phyloP scores from a whole-genome alignment of 164 flowering plant species.

The Liquidambar formosana region DNA sequence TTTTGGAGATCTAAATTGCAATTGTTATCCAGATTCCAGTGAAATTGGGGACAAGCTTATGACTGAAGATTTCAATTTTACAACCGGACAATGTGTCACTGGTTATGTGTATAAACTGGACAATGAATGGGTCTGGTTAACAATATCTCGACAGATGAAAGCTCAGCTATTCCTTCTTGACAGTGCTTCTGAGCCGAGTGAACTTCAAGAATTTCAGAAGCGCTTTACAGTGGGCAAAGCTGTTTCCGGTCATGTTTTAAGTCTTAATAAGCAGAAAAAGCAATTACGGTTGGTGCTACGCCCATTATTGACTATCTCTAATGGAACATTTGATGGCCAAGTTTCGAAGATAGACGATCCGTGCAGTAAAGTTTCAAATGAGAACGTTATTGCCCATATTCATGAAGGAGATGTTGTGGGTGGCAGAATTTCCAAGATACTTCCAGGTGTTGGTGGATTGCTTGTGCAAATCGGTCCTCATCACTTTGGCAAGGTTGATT shows the following conservation, averaged over 20 bases:
- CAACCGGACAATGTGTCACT: conserved; percentile 53
- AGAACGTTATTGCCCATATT: conserved; percentile 36
- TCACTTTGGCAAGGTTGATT: conserved; percentile 83
- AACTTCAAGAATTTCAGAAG: conserved; percentile 63
- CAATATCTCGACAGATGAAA: conserved; percentile 60
- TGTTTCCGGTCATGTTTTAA: conserved; percentile 61
- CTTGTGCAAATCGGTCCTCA: conserved; percentile 83
- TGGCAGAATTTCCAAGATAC: conserved; percentile 75
- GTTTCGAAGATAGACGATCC: conserved; percentile 4
- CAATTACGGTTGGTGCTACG: conserved; percentile 54
- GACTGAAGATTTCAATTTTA: conserved; percentile 40
- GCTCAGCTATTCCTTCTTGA: conserved; percentile 81
- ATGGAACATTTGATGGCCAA: conserved; percentile 14
- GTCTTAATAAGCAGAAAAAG: conserved; percentile 58
- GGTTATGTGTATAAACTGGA: conserved; percentile 88
- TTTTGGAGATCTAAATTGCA: neutral
- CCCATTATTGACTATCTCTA: conserved; percentile 25
- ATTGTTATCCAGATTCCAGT: conserved; percentile 35
- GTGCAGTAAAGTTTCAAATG: conserved; percentile 13
- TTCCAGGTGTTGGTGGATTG: conserved; percentile 89
- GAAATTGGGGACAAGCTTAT: conserved; percentile 22
- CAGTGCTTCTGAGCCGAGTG: conserved; percentile 67
- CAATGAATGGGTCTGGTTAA: conserved; percentile 78
- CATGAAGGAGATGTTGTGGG: conserved; percentile 64
- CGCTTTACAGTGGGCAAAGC: conserved; percentile 65